A percentile compares a stretch with the other conserved stretches of the same genome.
phyloP scores from a whole-genome alignment of 2,329 filamentous ascomycete species.

The Ascochyta fabae region DNA sequence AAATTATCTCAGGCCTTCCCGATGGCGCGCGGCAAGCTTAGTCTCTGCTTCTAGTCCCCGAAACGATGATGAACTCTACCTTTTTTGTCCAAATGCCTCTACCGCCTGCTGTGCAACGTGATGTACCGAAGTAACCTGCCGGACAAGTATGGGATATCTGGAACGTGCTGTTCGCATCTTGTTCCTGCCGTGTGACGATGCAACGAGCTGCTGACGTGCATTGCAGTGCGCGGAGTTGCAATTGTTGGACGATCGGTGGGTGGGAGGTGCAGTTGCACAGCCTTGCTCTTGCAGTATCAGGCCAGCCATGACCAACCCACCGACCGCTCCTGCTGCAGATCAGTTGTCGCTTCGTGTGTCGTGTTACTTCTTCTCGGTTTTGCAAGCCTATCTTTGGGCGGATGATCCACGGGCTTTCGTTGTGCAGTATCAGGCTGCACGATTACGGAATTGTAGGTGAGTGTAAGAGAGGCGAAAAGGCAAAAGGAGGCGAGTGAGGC shows the following conservation, averaged over 20 bases:
- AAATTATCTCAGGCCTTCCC: neutral
- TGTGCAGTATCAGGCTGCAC: neutral
- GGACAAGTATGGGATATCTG: neutral
- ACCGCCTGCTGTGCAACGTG: conserved; percentile 4
- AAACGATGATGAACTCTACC: conserved; percentile 4
- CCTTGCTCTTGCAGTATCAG: neutral
- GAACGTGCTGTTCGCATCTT: conserved; percentile 18
- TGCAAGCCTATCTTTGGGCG: neutral
- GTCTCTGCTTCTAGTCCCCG: neutral
- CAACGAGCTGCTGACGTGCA: conserved; percentile 10
- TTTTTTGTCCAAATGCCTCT: neutral
- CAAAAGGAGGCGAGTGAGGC: conserved; percentile 1
- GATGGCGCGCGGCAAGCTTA: conserved; percentile 2
- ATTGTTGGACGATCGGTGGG: neutral
- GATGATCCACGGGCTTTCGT: neutral
- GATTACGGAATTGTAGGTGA: neutral
- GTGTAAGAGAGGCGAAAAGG: neutral
- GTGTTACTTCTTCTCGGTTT: neutral
- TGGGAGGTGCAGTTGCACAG: neutral
- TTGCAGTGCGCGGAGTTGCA: neutral
- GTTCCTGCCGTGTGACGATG: conserved; percentile 18
- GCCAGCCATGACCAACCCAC: neutral
- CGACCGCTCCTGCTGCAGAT: neutral
- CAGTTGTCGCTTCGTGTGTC: neutral
- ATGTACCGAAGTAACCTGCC: neutral